Conservation (phyloP, 2,329 filamentous ascomycete genomes). For the Ascosphaera pollenicola region DNA sequence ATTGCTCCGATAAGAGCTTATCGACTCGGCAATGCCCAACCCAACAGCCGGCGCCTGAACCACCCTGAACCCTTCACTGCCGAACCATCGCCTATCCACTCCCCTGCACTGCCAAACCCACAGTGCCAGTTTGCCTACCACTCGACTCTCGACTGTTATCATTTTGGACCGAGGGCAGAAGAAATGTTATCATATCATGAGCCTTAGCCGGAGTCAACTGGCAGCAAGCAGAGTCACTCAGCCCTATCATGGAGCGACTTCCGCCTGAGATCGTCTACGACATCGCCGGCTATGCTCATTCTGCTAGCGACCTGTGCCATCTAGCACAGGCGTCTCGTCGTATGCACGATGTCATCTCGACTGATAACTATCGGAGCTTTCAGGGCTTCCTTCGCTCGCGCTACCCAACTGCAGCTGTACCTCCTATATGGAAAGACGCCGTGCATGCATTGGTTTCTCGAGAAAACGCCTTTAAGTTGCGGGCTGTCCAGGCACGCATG, state of each 20-base stretch:
- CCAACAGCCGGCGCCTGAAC: no score
- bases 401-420: constrained; percentile 25
- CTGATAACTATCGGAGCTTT: constrained; percentile 26
- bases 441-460: constrained; percentile 32
- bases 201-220: no score
- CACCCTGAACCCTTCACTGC: no score
- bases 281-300: constrained; percentile 21
- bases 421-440: constrained; percentile 26
- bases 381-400: constrained; percentile 23
- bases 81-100: no score
- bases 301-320: constrained; percentile 20
- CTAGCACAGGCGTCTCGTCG: constrained; percentile 25
- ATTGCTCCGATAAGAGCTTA: no score
- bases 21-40: no score
- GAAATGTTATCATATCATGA: no score
- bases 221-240: no score
- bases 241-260: constrained; percentile 9
- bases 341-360: constrained; percentile 23
- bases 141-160: no score
- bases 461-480: constrained; percentile 33
- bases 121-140: no score
- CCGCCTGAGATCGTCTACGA: constrained; percentile 22
- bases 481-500: constrained; percentile 32
- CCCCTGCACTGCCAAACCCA: no score
- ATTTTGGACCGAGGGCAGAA: no score